Base-by-base conservation (phyloP, 441 rosid genomes). In the Geranium incanum region DNA sequence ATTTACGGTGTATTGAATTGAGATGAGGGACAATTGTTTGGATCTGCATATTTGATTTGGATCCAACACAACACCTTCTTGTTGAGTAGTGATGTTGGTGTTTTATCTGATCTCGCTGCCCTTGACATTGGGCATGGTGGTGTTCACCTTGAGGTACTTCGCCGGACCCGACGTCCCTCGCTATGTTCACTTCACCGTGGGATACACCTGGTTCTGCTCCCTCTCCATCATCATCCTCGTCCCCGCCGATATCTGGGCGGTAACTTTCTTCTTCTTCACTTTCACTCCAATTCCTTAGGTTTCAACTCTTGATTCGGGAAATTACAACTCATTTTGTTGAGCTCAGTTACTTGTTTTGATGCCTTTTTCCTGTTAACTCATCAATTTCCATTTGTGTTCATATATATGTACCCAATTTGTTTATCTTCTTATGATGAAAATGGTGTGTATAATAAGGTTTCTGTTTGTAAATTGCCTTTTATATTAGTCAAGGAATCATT, bases 231-330 rank as follows among this genome's bases (percentile, higher is more conserved):
- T 95, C 83, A 88, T 89, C 85, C 95, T 95, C 78, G 99, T 93
- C 66, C 99, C 99, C 69, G 97, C 99, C 75, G 99, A 95, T 78
- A 95, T 95, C 81, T 92, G 96, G 90, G 78, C 89, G 88, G 99
- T 90, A 76, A 60, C 38, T 70, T 12, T 18, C 4, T 0, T 15
- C 43, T 11, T 43, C 11, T 57, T 6, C 4, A 43, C 55, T 19
- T 6, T 13, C 11, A 11, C 43, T 69, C 55, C 3, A 8, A 43
- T 43, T 43, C 11, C 0, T 43, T 43, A 43, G 50, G 11, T 43
- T 43, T 43, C 8, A 12, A 12, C 50, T 3, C 11, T 43, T 12
- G 11, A 43, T 43, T 43, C 1, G 9, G 11, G 4, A 43, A 50
- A 33, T 63, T 38, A 18, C 67, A 62, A 43, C 63, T 7, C 57